phyloP scores from a whole-genome alignment of 192 early-diverging fungal genomes.

The Linderina pennispora region DNA sequence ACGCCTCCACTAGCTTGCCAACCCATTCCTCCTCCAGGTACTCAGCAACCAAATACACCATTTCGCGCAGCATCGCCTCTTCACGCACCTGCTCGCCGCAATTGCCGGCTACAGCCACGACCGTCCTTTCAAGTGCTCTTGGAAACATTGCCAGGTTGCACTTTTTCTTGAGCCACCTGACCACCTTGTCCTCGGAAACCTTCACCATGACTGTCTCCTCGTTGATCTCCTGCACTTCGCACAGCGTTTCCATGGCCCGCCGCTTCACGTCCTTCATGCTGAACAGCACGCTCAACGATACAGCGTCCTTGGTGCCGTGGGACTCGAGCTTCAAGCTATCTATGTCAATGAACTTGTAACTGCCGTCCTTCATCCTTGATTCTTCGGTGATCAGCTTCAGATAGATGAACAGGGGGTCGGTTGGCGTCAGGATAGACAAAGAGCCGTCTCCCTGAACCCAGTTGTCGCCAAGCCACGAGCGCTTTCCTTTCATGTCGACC shows the following conservation, averaged over 20 bases:
- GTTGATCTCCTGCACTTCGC: slow-evolving; percentile 13
- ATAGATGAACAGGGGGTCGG: slow-evolving; percentile 36
- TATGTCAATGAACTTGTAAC: slow-evolving; percentile 30
- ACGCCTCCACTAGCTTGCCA: slow-evolving; percentile 11
- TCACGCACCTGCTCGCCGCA: slow-evolving; percentile 1
- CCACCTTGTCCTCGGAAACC: slow-evolving; percentile 6
- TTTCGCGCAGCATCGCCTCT: slow-evolving; percentile 10
- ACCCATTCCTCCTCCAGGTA: slow-evolving; percentile 27
- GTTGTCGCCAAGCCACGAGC: slow-evolving; percentile 26
- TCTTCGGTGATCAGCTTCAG: slow-evolving; percentile 18
- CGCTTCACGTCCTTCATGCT: background rate
- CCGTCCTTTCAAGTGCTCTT: background rate
- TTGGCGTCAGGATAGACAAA: slow-evolving; percentile 11
- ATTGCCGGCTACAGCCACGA: background rate
- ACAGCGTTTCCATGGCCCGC: slow-evolving; percentile 17
- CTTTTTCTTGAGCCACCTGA: slow-evolving; percentile 34
- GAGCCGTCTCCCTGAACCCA: slow-evolving; percentile 25
- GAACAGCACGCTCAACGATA: slow-evolving; percentile 7
- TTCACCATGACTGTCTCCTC: background rate
- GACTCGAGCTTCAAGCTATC: slow-evolving; percentile 21
- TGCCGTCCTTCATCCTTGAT: slow-evolving; percentile 5
- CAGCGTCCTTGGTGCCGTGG: slow-evolving; percentile 13
- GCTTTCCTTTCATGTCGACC: slow-evolving; percentile 24
- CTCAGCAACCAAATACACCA: slow-evolving; percentile 33
- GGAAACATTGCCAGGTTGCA: slow-evolving; percentile 13